Base-by-base conservation (phyloP, 768 basidiomycete genomes). In the Naganishia randhawae region DNA sequence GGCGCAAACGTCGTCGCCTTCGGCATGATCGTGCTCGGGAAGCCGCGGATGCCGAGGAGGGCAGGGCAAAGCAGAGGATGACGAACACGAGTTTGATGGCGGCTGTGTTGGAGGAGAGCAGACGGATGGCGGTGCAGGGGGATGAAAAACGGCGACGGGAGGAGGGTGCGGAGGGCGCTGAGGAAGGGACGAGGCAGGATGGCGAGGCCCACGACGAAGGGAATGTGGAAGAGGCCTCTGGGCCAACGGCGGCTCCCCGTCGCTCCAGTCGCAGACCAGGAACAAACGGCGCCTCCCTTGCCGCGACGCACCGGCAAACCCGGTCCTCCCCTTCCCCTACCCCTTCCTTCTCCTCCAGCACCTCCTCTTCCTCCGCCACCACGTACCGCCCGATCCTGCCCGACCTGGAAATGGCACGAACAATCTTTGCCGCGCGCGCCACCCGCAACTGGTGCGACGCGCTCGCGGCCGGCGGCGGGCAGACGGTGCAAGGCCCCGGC, bases 401-500 rank as follows among this genome's bases (percentile, higher is more conserved):
- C 22, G 67, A 68, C 31, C 42, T 68, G 22, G 67, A 68, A 16
- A 27, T 63, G 39, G 67, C 67, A 16, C 42, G 33, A 57, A 62
- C 57, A 3, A 50, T 68, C 31, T 63, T 68, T 39, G 67, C 67
- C 6, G 41, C 62, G 27, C 37, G 67, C 16, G 67, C 67, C 8
- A 27, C 57, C 9, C 31, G 48, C 22, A 45, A 68, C 48, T 68
- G 67, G 67, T 61, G 67, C 37, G 57, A 68, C 11, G 61, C 67
- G 10, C 50, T 68, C 17, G 67, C 67, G 14, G 55, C 67, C 9
- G 67, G 67, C 19, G 67, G 67, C 11, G 67, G 67, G 1, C 54
- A 55, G 37, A 68, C 67, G 3, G 67, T 68, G 14, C 67, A 68
- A 32, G 67, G 67, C 0, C 67, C 67, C 33, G 67, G 67, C 7